Evolutionary conservation across 495 filamentous ascomycete species (phyloP), one percentile per base, ranked within the genome.

Genomic region (Lasiosphaeria ovina): DNA sequence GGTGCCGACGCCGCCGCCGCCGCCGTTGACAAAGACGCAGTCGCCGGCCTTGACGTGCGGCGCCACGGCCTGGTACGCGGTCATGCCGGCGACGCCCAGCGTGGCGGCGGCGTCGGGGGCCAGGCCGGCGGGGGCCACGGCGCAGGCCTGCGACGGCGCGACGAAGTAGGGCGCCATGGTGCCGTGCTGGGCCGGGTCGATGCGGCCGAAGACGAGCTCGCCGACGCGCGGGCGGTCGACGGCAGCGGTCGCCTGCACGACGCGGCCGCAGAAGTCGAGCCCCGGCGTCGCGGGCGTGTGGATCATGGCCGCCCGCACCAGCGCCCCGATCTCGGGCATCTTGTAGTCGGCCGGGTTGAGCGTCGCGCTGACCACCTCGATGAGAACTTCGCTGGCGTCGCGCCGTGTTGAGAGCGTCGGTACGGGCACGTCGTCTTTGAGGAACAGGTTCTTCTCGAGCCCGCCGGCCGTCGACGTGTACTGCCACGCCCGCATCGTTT

Each of bases 301-400:
- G 61, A 84, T 68, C 0, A 80, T 36, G 4, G 80, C 2, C 24
- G 24, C 55, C 17, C 76, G 73, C 6, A 63, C 65, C 6, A 84
- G 6, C 8, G 78, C 32, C 1, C 75, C 73, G 51, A 86, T 59
- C 61, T 89, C 85, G 16, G 84, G 79, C 16, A 83, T 61, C 69
- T 90, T 90, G 82, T 85, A 85, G 78, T 92, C 89, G 35, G 83
- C 82, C 3, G 89, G 88, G 72, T 92, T 92, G 53, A 90, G 70
- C 14, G 81, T 69, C 10, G 76, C 74, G 53, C 77, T 69, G 54
- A 83, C 65, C 6, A 90, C 82, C 52, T 81, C 72, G 49, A 90
- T 72, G 32, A 91, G 81, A 35, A 85, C 58, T 17, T 67, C 58
- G 59, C 84, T 71, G 59, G 79, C 69, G 8, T 57, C 50, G 14